Evolutionary conservation across 2,329 filamentous ascomycete species (phyloP).

Genomic region (Apiospora malaysiana): DNA sequence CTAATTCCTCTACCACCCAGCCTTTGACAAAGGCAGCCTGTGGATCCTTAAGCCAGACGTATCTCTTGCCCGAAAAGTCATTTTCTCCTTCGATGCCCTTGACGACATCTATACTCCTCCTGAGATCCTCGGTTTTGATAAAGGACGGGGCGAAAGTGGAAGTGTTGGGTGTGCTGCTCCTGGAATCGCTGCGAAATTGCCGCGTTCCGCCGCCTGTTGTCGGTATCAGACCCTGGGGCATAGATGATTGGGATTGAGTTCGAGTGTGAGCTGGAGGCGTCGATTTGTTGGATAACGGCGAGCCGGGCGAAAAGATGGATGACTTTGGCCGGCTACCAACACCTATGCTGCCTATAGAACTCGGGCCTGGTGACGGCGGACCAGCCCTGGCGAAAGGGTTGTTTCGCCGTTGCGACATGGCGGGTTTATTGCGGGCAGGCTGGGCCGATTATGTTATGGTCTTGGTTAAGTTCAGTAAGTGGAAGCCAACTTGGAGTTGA

Average conservation of each 20-base stretch:
- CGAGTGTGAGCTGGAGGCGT: conserved; percentile 64
- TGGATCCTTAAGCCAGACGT: conserved; percentile 94
- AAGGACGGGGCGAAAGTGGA: conserved; percentile 95
- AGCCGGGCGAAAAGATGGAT: conserved; percentile 69
- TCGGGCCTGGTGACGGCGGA: conserved; percentile 69
- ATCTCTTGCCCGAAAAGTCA: conserved; percentile 97
- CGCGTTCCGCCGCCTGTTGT: conserved; percentile 42
- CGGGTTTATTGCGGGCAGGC: conserved; percentile 57
- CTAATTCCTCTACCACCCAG: conserved; percentile 85
- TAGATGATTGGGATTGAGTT: conserved; percentile 69
- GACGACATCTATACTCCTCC: conserved; percentile 60
- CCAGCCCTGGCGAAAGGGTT: conserved; percentile 78
- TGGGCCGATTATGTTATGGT: conserved; percentile 3
- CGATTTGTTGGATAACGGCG: conserved; percentile 46
- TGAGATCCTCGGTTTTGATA: conserved; percentile 85
- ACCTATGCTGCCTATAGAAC: conserved; percentile 31
- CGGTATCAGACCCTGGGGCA: conserved; percentile 44
- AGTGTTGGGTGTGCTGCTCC: conserved; percentile 66
- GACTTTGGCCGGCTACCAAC: conserved; percentile 71
- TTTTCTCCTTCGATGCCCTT: conserved; percentile 93
- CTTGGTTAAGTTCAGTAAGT: conserved; percentile 13
- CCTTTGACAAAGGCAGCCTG: conserved; percentile 89
- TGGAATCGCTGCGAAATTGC: conserved; percentile 64
- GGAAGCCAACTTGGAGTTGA: conserved; percentile 18
- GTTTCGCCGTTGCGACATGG: conserved; percentile 74